Percentiles rank a stretch among this genome's conserved stretches.
Conservation (phyloP, 2,329 filamentous ascomycete genomes). For the Botryotinia calthae region DNA sequence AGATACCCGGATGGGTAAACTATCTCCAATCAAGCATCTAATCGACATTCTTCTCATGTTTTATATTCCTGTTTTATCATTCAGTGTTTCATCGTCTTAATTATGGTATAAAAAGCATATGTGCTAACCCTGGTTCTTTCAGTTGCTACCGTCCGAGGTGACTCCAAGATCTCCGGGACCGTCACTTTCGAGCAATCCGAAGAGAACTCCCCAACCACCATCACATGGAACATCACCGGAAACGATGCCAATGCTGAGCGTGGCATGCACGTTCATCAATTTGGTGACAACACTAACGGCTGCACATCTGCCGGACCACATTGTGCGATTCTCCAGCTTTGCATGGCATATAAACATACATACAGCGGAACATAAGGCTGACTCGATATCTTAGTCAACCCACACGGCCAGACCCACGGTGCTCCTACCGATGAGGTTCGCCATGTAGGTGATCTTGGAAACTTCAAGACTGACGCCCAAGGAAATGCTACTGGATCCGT, state of each 20-base stretch:
- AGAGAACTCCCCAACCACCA: slow-evolving; percentile 77
- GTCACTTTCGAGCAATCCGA: slow-evolving; percentile 91
- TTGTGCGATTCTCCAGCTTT: slow-evolving; percentile 58
- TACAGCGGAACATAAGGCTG: slow-evolving; percentile 20
- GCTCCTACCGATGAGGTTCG: slow-evolving; percentile 77
- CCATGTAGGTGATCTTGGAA: slow-evolving; percentile 96
- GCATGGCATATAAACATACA: background rate
- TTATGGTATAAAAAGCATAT: background rate
- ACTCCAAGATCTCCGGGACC: slow-evolving; percentile 91
- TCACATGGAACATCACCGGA: slow-evolving; percentile 90
- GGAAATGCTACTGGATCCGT: slow-evolving; percentile 83
- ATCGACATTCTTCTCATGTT: slow-evolving; percentile 1
- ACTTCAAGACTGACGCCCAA: slow-evolving; percentile 92
- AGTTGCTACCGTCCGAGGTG: slow-evolving; percentile 97
- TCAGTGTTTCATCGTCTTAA: background rate
- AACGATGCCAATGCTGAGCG: slow-evolving; percentile 94
- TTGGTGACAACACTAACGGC: slow-evolving; percentile 99
- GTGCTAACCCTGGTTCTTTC: slow-evolving; percentile 20
- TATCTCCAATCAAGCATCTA: slow-evolving; percentile 38
- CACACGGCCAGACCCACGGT: slow-evolving; percentile 87
- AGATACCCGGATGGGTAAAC: slow-evolving; percentile 48
- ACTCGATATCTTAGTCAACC: slow-evolving; percentile 74
- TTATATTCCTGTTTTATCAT: background rate
- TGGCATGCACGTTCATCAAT: slow-evolving; percentile 98
- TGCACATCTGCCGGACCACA: slow-evolving; percentile 98